These are phyloP conservation scores for Amaranthus palmeri DNA, from an alignment of 148 eudicot species.

Conservation along the genomic window DNA sequence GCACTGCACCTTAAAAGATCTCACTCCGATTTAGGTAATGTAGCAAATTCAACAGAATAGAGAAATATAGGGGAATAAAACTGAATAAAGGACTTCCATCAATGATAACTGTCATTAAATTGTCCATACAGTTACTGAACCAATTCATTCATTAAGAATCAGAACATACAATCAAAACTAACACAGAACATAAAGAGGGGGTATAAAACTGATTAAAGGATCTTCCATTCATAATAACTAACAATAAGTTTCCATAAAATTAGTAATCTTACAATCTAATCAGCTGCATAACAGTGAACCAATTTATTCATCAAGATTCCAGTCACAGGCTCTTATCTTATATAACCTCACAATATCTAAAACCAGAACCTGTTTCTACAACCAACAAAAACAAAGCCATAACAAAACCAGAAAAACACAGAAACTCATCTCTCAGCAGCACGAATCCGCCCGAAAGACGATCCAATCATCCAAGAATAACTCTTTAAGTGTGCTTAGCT, in stretches of 20 bases:
- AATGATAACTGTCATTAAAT: conserved; percentile 12
- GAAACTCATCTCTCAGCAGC: neutral
- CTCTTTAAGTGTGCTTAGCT: conserved; percentile 56
- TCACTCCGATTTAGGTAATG: no score
- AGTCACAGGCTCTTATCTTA: conserved; percentile 4
- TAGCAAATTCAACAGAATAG: no score
- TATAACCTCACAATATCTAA: conserved; percentile 7
- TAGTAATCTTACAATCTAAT: neutral
- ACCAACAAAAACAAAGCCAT: neutral
- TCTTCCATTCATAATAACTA: no score
- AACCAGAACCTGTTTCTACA: neutral
- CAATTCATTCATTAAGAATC: conserved; percentile 17
- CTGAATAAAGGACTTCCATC: neutral
- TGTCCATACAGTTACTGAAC: conserved; percentile 4
- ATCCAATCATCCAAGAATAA: conserved; percentile 7
- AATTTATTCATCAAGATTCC: conserved; percentile 16
- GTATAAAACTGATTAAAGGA: no score
- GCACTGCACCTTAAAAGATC: no score
- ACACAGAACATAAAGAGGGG: no score
- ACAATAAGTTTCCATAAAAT: no score
- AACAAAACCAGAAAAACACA: neutral
- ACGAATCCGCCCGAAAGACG: conserved; percentile 2
- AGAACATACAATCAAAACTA: no score
- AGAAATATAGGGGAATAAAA: neutral
- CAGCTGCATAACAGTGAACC: conserved; percentile 1